Conservation (phyloP, 768 basidiomycete species). For the Krasilnikovozyma curviuscula region DNA sequence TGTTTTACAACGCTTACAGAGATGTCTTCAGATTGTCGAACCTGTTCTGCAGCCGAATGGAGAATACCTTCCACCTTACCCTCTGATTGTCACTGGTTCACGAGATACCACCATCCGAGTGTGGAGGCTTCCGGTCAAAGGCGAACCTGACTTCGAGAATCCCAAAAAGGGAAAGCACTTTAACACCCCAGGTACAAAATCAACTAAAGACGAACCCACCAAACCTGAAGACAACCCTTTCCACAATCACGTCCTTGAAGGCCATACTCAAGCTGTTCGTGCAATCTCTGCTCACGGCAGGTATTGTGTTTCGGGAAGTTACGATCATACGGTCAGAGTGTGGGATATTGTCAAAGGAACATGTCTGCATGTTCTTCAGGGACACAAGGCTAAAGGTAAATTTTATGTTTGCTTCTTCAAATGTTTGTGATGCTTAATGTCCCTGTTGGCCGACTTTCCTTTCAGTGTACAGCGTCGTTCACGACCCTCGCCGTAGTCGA, state of each 20-base stretch:
- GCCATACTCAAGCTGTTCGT: constrained; percentile 79
- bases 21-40: constrained; percentile 87
- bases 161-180: constrained; percentile 28
- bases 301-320: constrained; percentile 83
- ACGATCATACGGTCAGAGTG: constrained; percentile 82
- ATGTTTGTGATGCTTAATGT: background rate
- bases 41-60: constrained; percentile 58
- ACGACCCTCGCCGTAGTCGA: constrained; percentile 66
- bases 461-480: constrained; percentile 82
- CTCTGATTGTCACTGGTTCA: constrained; percentile 54
- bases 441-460: background rate
- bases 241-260: constrained; percentile 62
- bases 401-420: background rate
- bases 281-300: constrained; percentile 79
- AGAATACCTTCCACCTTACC: constrained; percentile 37
- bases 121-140: constrained; percentile 47
- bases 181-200: background rate
- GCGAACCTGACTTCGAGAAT: constrained; percentile 55
- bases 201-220: background rate
- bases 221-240: constrained; percentile 53
- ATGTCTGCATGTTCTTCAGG: constrained; percentile 59
- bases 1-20: constrained; percentile 14
- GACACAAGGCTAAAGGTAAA: constrained; percentile 80
- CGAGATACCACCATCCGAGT: constrained; percentile 47
- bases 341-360: constrained; percentile 79